Conservation (phyloP, 2,329 filamentous ascomycete species). For the Chrysoporthe austroafricana region DNA sequence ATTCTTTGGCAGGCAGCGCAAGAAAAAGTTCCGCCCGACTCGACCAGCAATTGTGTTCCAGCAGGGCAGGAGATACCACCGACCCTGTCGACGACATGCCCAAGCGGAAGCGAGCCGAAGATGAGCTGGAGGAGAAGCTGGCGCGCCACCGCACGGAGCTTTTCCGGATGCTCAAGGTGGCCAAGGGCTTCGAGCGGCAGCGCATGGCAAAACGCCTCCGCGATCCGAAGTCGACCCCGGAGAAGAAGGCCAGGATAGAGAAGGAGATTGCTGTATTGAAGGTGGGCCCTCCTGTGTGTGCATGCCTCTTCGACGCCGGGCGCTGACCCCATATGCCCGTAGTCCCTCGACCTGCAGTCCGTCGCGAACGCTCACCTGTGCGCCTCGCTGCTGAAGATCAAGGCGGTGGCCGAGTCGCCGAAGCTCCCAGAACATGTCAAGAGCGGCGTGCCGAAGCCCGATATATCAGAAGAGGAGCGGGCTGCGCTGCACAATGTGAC, state of each 20-base stretch:
- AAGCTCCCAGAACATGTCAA: slow-evolving; percentile 54
- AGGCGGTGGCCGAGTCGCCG: slow-evolving; percentile 54
- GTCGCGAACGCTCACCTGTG: slow-evolving; percentile 60
- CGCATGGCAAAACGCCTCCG: slow-evolving; percentile 66
- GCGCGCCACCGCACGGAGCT: slow-evolving; percentile 61
- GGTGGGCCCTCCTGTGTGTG: slow-evolving; percentile 36
- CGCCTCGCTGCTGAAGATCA: slow-evolving; percentile 58
- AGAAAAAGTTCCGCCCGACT: slow-evolving; percentile 8
- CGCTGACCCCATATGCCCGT: slow-evolving; percentile 4
- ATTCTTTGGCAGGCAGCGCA: slow-evolving; percentile 4
- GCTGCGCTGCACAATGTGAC: slow-evolving; percentile 62
- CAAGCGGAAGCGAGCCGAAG: slow-evolving; percentile 60
- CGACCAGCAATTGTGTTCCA: background rate
- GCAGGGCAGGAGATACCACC: background rate
- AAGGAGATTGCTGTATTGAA: slow-evolving; percentile 62
- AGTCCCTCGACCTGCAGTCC: slow-evolving; percentile 62
- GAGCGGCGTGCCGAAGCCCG: slow-evolving; percentile 51
- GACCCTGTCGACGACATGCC: slow-evolving; percentile 45
- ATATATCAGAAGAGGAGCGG: slow-evolving; percentile 56
- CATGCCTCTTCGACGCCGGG: too few relatives aligned
- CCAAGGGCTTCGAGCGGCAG: slow-evolving; percentile 78
- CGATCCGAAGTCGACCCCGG: slow-evolving; percentile 49
- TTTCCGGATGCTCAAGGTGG: slow-evolving; percentile 69
- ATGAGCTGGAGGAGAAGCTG: slow-evolving; percentile 34
- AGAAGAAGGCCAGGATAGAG: slow-evolving; percentile 64